These are phyloP conservation scores for Bolboschoenus planiculmis DNA, from an alignment of 176 grass and related monocot species.

Conservation along the genomic window DNA sequence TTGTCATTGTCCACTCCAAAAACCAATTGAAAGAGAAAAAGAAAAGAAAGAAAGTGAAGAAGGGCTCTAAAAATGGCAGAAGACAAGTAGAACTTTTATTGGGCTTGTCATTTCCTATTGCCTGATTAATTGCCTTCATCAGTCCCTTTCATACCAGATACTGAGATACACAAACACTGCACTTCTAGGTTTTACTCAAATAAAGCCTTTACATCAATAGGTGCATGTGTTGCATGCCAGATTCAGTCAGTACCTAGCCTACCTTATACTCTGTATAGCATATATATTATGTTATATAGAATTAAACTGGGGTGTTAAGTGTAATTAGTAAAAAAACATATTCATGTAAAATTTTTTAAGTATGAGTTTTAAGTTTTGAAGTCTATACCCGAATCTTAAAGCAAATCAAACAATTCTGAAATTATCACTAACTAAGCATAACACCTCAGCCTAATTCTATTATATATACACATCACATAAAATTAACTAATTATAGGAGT, in stretches of 20 bases:
- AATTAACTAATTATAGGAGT: neutral
- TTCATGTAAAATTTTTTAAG: too few relatives aligned
- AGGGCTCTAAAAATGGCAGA: slow-evolving; percentile 14
- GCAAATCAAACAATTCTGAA: too few relatives aligned
- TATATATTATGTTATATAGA: neutral
- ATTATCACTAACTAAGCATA: too few relatives aligned
- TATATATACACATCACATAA: neutral
- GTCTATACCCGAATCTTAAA: too few relatives aligned
- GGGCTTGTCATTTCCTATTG: slow-evolving; percentile 23
- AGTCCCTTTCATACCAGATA: slow-evolving; percentile 27
- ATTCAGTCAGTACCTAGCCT: neutral
- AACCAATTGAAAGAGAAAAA: neutral
- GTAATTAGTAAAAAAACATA: too few relatives aligned
- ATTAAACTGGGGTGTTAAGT: too few relatives aligned
- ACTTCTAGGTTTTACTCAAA: neutral
- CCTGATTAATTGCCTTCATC: slow-evolving; percentile 26
- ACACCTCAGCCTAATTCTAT: too few relatives aligned
- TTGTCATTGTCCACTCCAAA: neutral
- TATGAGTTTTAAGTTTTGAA: too few relatives aligned
- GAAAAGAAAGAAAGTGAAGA: neutral
- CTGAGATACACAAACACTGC: too few relatives aligned
- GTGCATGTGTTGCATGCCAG: slow-evolving; percentile 1
- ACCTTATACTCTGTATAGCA: neutral
- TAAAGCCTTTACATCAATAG: neutral
- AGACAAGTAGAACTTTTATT: slow-evolving; percentile 26